phyloP scores from a whole-genome alignment of 1,139 yeast species.

The Candida buenavistaensis region DNA sequence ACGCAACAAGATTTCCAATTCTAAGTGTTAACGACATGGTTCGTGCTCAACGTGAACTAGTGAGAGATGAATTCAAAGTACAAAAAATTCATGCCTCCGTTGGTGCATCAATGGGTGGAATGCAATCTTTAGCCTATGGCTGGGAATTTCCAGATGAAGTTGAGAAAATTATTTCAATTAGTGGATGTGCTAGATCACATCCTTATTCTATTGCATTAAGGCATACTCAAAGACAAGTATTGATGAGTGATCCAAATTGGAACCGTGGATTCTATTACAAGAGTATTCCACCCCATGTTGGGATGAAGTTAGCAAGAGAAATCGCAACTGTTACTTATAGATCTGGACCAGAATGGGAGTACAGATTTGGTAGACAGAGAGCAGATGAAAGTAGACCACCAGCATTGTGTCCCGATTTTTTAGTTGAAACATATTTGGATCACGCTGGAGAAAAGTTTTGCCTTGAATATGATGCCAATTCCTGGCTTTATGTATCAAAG shows the following conservation, averaged over 20 bases:
- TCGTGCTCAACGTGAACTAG: constrained; percentile 75
- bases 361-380: constrained; percentile 83
- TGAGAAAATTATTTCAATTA: constrained; percentile 67
- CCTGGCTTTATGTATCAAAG: constrained; percentile 80
- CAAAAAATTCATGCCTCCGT: constrained; percentile 70
- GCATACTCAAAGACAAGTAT: constrained; percentile 87
- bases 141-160: constrained; percentile 81
- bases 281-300: constrained; percentile 83
- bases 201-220: constrained; percentile 94
- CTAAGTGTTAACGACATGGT: constrained; percentile 88
- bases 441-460: constrained; percentile 96
- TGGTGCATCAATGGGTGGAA: constrained; percentile 97
- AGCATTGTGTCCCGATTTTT: constrained; percentile 88
- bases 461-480: constrained; percentile 87
- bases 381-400: constrained; percentile 80
- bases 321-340: constrained; percentile 93
- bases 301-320: constrained; percentile 92
- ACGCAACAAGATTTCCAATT: constrained; percentile 88
- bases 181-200: constrained; percentile 92
- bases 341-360: constrained; percentile 97
- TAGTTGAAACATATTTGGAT: constrained; percentile 88
- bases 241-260: constrained; percentile 96
- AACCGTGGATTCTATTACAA: constrained; percentile 85
- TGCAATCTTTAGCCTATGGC: constrained; percentile 90
- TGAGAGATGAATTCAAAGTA: constrained; percentile 62